Conservation (phyloP, 345 rosid species). For the Tarenaya hassleriana region DNA sequence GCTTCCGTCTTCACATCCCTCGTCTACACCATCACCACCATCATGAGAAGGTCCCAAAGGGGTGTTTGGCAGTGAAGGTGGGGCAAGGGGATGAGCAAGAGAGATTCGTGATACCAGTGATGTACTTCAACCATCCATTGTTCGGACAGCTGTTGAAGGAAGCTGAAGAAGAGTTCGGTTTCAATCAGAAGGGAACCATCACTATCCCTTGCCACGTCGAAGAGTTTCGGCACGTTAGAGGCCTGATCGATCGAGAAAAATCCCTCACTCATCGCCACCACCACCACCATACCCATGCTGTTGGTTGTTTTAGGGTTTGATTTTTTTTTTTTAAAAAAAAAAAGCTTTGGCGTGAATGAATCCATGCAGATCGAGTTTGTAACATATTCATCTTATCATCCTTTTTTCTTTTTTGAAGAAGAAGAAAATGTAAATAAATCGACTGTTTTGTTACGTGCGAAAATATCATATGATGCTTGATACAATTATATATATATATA, state of each 20-base stretch:
- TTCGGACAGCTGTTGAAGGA: slow-evolving; percentile 48
- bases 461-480: too few species aligned
- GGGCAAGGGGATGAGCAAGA: slow-evolving; percentile 44
- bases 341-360: too few species aligned
- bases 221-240: slow-evolving; percentile 45
- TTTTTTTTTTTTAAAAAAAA: too few species aligned
- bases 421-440: too few species aligned
- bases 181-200: slow-evolving; percentile 55
- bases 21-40: slow-evolving; percentile 24
- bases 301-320: slow-evolving; percentile 56
- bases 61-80: slow-evolving; percentile 53
- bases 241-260: slow-evolving; percentile 52
- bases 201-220: slow-evolving; percentile 54
- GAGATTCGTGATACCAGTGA: slow-evolving; percentile 54
- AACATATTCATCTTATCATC: too few species aligned
- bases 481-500: too few species aligned
- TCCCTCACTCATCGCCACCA: too few species aligned
- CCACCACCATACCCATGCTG: slow-evolving; percentile 27
- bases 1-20: slow-evolving; percentile 28
- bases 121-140: slow-evolving; percentile 52
- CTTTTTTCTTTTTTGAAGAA: too few species aligned
- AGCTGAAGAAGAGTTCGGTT: slow-evolving; percentile 57
- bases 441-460: too few species aligned
- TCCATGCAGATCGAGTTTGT: too few species aligned
- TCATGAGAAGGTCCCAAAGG: slow-evolving; percentile 41